Base-by-base conservation (phyloP, 225 moss, liverwort and hornwort genomes). In the Antitrichia curtipendula region DNA sequence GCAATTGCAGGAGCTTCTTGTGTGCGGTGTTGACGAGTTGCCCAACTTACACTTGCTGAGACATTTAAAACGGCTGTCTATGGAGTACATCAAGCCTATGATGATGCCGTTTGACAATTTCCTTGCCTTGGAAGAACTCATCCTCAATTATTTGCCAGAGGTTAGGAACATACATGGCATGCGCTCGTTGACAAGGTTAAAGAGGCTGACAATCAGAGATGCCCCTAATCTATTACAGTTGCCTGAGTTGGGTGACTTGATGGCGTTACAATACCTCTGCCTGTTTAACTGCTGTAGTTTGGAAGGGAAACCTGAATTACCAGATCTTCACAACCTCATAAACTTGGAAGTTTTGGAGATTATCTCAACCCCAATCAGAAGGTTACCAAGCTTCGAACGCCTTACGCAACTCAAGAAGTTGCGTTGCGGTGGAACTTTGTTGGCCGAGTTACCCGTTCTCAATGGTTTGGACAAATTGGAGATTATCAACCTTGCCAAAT, bases 401-500 rank as follows among this genome's bases (percentile, higher is more conserved):
- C 58, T 57, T 16, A 71, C 16, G 3, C 83, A 84, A 23, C 58
- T 84, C 0, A 23, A 2, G 34, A 1, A 34, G 32, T 23, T 84
- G 57, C 0, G 0, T 43, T 84, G 72, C 10, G 1, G 1, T 71
- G 1, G 8, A 22, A 71, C 14, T 21, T 43, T 70, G 41, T 32
- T 84, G 31, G 5, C 7, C 1, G 16, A 84, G 23, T 57, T 84
- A 58, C 57, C 84, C 1, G 3, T 10, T 34, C 58, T 72, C 10
- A 31, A 11, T 57, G 22, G 70, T 43, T 71, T 84, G 15, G 16
- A 70, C 6, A 57, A 56, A 10, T 32, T 84, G 34, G 32, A 58
- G 10, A 0, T 0, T 0, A 57, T 83, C 3, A 4, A 32, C 6
- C 57, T 84, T 45, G 1, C 9, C 1, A 0, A 9, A 1, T 71